phyloP scores from a whole-genome alignment of 2,329 filamentous ascomycete genomes.

The Fonsecaea pugnacius region DNA sequence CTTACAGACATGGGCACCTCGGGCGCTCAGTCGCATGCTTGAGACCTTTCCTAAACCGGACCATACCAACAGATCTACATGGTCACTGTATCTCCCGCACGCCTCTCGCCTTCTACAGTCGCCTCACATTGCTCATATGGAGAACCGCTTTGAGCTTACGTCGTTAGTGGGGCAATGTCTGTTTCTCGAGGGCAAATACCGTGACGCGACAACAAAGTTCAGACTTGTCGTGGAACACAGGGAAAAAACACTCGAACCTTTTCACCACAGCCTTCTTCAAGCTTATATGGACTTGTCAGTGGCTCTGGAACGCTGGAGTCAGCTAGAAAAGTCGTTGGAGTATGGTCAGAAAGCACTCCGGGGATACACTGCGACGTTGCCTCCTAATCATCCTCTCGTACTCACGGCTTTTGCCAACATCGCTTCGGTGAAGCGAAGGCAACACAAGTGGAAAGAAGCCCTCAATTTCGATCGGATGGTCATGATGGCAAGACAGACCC shows the following conservation, averaged over 20 bases:
- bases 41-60: constrained; percentile 32
- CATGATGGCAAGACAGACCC: not conserved
- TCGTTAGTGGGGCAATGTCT: not conserved
- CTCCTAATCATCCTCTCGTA: not conserved
- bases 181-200: not conserved
- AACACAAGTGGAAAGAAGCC: not conserved
- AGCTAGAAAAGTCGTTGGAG: not conserved
- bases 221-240: not conserved
- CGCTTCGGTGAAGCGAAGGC: not conserved
- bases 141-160: not conserved
- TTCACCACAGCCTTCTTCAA: not conserved
- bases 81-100: constrained; percentile 1
- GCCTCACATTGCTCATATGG: constrained; percentile 1
- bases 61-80: not conserved
- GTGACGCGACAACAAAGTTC: not conserved
- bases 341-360: not conserved
- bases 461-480: not conserved
- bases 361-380: not conserved
- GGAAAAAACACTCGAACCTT: not conserved
- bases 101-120: not conserved
- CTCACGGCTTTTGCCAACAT: not conserved
- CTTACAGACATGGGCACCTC: constrained; percentile 22
- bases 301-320: not conserved
- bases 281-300: not conserved
- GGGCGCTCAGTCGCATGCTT: constrained; percentile 30